Evolutionary conservation across 2,329 filamentous ascomycete species (phyloP), one percentile per base, ranked within the genome.

Genomic region (Curvularia sp.): DNA sequence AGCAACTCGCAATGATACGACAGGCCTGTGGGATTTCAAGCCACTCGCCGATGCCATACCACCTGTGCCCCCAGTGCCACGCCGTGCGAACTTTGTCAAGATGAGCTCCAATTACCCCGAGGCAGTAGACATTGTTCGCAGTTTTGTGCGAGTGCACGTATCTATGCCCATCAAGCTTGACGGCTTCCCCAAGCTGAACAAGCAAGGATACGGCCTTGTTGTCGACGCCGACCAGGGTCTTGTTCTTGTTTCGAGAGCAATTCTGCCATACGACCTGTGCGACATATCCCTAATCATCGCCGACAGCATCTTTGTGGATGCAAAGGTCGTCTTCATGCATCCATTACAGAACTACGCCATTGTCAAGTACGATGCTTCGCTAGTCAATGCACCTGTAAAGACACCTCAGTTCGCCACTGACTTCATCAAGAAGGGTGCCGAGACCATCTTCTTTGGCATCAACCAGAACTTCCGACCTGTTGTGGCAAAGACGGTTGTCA

Each of bases 381-480:
- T 99, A 18, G 96, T 98, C n/a, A 87, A 96, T 71, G 95, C 94
- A 1, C 93, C 95, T 0, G 93, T 99, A 12, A 87, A 93, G 80
- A 94, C 91, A 64, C 95, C 96, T 4, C 91, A 87, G 69, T 84
- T 99, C 49, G 92, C 92, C 71, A 87, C 83, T 5, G 87, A 91
- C 55, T 87, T 88, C 68, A 92, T 98, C 74, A 93, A 92, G 50
- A 95, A 98, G 80, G 95, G 95, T 34, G 92, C 93, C 48, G 90
- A 94, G 56, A 97, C 93, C 0, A 93, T 97, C 66, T 99, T 99
- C 78, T 90, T 99, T 63, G 96, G 95, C n/a, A 96, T 97, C 81
- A 99, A 99, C 74, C 89, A 96, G 66, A 98, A 97, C 65, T 89
- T 94, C 60, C 88, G 94, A 34, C 92, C 97, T 39, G 94, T 98